Percentiles rank a stretch among this genome's conserved stretches.
Conservation (phyloP, 2,329 filamentous ascomycete species). For the Phyllosticta citribraziliensis region DNA sequence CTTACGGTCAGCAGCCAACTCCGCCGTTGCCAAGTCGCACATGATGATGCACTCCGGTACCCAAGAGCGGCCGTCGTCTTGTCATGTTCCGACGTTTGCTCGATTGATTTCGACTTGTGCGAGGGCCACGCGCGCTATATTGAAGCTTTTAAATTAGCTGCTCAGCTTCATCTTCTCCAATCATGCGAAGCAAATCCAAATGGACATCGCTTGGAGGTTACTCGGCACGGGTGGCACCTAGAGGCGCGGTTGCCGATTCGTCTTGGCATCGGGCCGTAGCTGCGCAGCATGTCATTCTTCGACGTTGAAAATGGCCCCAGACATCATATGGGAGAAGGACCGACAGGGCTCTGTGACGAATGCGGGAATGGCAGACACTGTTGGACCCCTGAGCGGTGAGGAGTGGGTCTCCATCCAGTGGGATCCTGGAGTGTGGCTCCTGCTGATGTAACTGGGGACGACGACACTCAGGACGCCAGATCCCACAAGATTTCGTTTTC, state of each 20-base stretch:
- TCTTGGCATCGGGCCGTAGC: background rate
- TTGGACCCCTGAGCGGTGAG: background rate
- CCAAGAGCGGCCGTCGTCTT: background rate
- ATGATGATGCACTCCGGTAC: background rate
- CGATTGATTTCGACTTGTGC: background rate
- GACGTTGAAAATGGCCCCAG: background rate
- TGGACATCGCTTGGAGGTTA: background rate
- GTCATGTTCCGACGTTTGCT: background rate
- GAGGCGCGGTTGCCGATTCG: background rate
- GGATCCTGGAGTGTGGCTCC: background rate
- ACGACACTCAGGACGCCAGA: background rate
- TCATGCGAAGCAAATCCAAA: background rate
- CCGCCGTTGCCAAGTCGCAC: background rate
- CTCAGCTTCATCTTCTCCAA: background rate
- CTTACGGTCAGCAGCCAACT: background rate
- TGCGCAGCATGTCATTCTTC: background rate
- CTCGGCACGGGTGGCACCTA: background rate
- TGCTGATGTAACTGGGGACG: background rate
- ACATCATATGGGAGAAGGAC: background rate
- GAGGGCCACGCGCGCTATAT: background rate
- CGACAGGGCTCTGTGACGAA: background rate
- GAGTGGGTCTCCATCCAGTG: background rate
- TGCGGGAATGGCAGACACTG: background rate
- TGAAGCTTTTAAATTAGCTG: background rate
- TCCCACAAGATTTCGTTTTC: background rate